Percentiles rank a stretch among this genome's conserved stretches.
Conservation (phyloP, 257 asterid species). For the Leptodermis oblonga region DNA sequence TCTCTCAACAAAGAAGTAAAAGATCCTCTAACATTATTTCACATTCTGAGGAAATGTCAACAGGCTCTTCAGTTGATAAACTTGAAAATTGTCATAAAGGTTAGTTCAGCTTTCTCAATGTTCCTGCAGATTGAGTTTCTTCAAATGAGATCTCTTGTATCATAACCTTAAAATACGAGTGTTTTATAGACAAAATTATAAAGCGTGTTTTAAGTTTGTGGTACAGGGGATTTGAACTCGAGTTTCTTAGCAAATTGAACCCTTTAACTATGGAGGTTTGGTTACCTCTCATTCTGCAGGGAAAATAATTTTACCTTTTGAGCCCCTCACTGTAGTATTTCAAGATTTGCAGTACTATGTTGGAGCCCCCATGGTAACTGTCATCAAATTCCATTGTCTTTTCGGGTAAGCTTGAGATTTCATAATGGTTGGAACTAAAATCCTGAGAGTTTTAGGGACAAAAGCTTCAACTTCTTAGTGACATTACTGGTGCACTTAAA, state of each 20-base stretch:
- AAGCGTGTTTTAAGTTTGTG: too few relatives aligned
- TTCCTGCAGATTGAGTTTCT: background rate
- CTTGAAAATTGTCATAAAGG: slow-evolving; percentile 16
- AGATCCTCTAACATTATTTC: background rate
- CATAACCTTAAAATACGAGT: too few relatives aligned
- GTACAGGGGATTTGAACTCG: too few relatives aligned
- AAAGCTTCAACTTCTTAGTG: slow-evolving; percentile 39
- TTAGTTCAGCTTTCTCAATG: background rate
- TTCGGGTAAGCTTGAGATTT: background rate
- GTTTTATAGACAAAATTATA: too few relatives aligned
- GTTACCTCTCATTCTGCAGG: slow-evolving; percentile 34
- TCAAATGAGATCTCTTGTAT: too few relatives aligned
- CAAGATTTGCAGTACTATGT: slow-evolving; percentile 51
- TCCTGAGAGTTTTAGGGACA: slow-evolving; percentile 34
- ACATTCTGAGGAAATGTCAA: slow-evolving; percentile 4
- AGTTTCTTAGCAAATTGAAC: background rate
- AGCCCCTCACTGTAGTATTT: slow-evolving; percentile 43
- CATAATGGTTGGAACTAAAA: background rate
- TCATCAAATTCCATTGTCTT: too few relatives aligned
- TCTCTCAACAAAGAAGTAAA: slow-evolving; percentile 10
- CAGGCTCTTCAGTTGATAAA: background rate
- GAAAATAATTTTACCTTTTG: slow-evolving; percentile 38
- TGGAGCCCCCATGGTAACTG: slow-evolving; percentile 42
- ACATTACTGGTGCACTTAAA: slow-evolving; percentile 44
- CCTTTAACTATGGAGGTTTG: background rate